Percentiles rank a stretch among this genome's conserved stretches.
phyloP scores from a whole-genome alignment of 352 stramenopile genomes.

The Phytophthora cactorum region DNA sequence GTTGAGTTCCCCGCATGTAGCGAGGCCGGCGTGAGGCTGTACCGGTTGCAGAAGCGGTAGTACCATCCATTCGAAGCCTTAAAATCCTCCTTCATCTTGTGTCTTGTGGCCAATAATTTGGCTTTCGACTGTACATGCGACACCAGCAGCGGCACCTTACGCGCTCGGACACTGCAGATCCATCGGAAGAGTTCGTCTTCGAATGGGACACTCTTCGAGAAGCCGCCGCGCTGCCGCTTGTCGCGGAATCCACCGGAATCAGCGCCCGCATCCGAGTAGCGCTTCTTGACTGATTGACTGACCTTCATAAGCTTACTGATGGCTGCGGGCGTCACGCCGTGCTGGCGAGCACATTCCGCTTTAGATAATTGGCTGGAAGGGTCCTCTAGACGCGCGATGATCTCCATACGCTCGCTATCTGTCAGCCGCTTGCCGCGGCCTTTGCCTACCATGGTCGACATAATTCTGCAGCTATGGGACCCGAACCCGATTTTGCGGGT shows the following conservation, averaged over 20 bases:
- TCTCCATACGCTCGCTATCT: constrained; percentile 79
- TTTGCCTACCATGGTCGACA: constrained; percentile 10
- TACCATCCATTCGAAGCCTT: constrained; percentile 83
- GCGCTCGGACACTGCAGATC: constrained; percentile 60
- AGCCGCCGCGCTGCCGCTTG: constrained; percentile 69
- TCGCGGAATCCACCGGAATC: constrained; percentile 40
- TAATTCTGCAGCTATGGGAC: background rate
- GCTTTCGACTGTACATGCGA: constrained; percentile 66
- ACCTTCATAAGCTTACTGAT: constrained; percentile 87
- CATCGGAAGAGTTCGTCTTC: constrained; percentile 73
- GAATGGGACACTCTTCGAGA: constrained; percentile 64
- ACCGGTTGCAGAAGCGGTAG: constrained; percentile 77
- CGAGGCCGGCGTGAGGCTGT: constrained; percentile 51
- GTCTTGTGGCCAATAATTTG: constrained; percentile 46
- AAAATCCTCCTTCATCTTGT: constrained; percentile 53
- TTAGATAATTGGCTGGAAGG: constrained; percentile 53
- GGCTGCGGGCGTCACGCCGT: constrained; percentile 70
- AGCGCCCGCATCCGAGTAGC: constrained; percentile 59
- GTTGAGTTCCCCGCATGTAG: constrained; percentile 28
- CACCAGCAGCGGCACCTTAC: constrained; percentile 55
- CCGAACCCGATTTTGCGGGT: background rate
- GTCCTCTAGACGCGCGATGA: constrained; percentile 72
- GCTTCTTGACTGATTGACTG: constrained; percentile 70
- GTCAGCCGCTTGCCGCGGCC: constrained; percentile 63
- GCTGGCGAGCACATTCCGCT: constrained; percentile 63